Evolutionary conservation across 2,329 filamentous ascomycete genomes (phyloP).

Genomic region (Paradendryphiella salina): DNA sequence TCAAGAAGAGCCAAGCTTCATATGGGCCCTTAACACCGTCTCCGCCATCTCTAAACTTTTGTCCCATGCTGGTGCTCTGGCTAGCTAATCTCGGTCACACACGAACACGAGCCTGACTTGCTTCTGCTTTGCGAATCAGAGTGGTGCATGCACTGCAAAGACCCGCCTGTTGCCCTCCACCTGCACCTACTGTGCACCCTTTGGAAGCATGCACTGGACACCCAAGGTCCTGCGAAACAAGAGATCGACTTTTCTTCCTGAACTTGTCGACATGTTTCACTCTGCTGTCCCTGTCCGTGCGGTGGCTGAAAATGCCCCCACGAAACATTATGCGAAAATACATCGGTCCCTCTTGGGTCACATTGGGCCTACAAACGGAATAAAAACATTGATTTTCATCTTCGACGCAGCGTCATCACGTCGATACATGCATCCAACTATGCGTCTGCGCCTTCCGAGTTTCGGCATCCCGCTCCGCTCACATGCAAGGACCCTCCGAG

Average conservation of each 20-base stretch:
- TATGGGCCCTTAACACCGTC: constrained; percentile 3
- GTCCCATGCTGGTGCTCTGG: constrained; percentile 7
- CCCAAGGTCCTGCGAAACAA: background rate
- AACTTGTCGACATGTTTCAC: constrained; percentile 22
- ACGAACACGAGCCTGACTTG: constrained; percentile 13
- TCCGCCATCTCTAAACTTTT: constrained; percentile 13
- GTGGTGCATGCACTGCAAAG: constrained; percentile 12
- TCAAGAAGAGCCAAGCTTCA: constrained; percentile 38
- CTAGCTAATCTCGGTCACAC: constrained; percentile 10
- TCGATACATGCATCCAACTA: constrained; percentile 3
- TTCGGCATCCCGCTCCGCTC: constrained; percentile 17
- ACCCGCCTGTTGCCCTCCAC: constrained; percentile 4
- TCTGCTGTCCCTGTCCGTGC: constrained; percentile 15
- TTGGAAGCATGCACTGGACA: too few relatives aligned
- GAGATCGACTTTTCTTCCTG: background rate
- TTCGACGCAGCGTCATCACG: background rate
- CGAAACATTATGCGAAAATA: constrained; percentile 14
- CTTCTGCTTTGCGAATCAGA: constrained; percentile 11
- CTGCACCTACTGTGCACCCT: background rate
- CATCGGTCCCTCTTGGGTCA: background rate
- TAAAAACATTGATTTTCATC: background rate
- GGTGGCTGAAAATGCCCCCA: constrained; percentile 11
- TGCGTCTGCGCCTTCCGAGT: constrained; percentile 9
- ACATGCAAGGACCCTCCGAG: constrained; percentile 23
- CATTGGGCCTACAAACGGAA: background rate